A percentile compares a stretch with the other conserved stretches of the same genome.
Conservation (phyloP, 768 basidiomycete species). For the Lactifluus hygrophoroides region DNA sequence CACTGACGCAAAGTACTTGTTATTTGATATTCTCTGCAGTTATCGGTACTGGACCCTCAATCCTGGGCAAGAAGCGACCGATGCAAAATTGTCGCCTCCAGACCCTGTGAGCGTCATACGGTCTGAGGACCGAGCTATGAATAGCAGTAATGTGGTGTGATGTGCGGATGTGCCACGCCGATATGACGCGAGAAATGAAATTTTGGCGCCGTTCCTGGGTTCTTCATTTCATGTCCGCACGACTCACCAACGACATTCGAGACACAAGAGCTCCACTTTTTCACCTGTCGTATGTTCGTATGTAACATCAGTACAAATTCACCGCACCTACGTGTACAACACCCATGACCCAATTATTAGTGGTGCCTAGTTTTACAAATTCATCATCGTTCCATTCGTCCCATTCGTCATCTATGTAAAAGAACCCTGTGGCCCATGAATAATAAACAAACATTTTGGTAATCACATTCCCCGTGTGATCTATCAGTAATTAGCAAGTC, state of each 20-base stretch:
- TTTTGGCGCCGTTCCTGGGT: neutral
- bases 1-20: slow-evolving; percentile 2
- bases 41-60: slow-evolving; percentile 48
- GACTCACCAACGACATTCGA: neutral
- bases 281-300: neutral
- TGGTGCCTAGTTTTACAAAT: no score
- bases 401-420: neutral
- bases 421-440: neutral
- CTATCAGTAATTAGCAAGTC: neutral
- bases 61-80: slow-evolving; percentile 37
- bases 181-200: neutral
- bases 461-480: neutral
- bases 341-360: neutral
- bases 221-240: neutral
- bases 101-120: slow-evolving; percentile 27
- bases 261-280: neutral
- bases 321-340: neutral
- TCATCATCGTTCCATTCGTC: neutral
- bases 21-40: slow-evolving; percentile 25
- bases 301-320: neutral
- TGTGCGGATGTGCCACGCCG: neutral
- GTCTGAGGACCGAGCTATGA: neutral
- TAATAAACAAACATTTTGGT: neutral
- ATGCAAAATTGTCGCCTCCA: slow-evolving; percentile 34
- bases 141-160: neutral